These are phyloP conservation scores for Magnusiomyces ingens DNA, from an alignment of 1,139 yeast genomes.

Conservation along the genomic window DNA sequence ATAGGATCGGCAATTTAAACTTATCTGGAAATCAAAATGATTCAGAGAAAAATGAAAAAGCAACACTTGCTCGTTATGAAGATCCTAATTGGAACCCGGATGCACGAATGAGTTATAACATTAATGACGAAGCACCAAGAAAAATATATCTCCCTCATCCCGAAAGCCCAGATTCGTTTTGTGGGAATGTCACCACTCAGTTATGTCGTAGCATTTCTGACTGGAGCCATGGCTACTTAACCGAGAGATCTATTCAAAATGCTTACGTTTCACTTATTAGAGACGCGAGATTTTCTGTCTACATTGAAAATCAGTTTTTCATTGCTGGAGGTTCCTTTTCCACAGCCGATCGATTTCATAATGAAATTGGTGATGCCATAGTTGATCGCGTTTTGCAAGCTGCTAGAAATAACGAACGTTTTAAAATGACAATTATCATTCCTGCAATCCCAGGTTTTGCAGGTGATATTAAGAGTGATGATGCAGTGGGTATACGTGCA, in stretches of 20 bases:
- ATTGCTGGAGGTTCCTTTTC: conserved; percentile 17
- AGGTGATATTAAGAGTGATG: conserved; percentile 18
- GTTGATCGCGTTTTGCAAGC: conserved; percentile 17
- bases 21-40: not conserved
- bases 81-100: conserved; percentile 11
- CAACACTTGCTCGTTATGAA: not conserved
- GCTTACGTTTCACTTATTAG: conserved; percentile 16
- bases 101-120: conserved; percentile 9
- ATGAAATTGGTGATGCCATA: conserved; percentile 19
- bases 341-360: conserved; percentile 15
- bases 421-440: conserved; percentile 16
- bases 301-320: conserved; percentile 18
- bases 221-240: conserved; percentile 20
- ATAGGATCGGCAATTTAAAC: not conserved
- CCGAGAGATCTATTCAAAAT: conserved; percentile 18
- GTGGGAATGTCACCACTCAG: conserved; percentile 16
- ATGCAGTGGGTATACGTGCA: conserved; percentile 19
- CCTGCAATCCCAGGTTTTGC: conserved; percentile 21
- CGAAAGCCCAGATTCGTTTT: conserved; percentile 10
- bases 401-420: conserved; percentile 16
- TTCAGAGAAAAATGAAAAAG: not conserved
- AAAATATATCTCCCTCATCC: conserved; percentile 13
- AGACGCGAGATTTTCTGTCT: conserved; percentile 16
- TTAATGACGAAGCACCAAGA: conserved; percentile 8
- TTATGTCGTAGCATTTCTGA: conserved; percentile 17